phyloP scores from a whole-genome alignment of 2,329 filamentous ascomycete species.

The Penicillium fuscoglaucum region DNA sequence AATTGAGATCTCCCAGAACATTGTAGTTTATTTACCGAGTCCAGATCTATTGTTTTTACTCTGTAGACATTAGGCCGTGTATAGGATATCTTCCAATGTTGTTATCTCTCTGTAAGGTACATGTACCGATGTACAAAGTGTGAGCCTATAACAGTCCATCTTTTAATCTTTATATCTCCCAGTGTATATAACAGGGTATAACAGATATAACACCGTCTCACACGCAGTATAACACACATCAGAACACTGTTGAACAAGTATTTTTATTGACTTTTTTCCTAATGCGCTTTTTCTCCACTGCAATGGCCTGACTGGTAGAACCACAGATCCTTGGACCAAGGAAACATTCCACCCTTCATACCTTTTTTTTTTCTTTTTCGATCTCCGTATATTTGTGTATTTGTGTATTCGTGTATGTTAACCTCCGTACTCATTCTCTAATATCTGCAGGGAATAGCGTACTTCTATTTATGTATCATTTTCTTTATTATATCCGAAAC shows the following conservation, averaged over 20 bases:
- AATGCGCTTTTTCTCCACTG: background rate
- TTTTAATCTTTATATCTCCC: background rate
- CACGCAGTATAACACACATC: background rate
- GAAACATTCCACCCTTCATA: constrained; percentile 13
- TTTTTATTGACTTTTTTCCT: constrained; percentile 10
- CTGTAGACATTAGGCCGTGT: too few relatives aligned
- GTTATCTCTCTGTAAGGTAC: background rate
- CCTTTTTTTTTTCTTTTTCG: background rate
- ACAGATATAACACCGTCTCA: background rate
- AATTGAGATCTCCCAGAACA: background rate
- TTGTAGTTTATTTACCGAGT: background rate
- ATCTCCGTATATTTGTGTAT: background rate
- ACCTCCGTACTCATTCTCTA: too few relatives aligned
- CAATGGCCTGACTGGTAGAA: background rate
- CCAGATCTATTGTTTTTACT: background rate
- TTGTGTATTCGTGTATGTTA: too few relatives aligned
- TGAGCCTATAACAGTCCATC: background rate
- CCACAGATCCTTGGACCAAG: background rate
- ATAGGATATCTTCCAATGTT: background rate
- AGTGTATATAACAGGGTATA: background rate
- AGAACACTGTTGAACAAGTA: background rate
- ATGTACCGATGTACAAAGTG: background rate
- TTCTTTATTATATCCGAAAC: constrained; percentile 1
- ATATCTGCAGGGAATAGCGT: background rate
- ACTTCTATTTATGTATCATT: background rate